A percentile compares a stretch with the other conserved stretches of the same genome.
phyloP scores from a whole-genome alignment of 306 rosid genomes.

The Ochetophila trinervis region DNA sequence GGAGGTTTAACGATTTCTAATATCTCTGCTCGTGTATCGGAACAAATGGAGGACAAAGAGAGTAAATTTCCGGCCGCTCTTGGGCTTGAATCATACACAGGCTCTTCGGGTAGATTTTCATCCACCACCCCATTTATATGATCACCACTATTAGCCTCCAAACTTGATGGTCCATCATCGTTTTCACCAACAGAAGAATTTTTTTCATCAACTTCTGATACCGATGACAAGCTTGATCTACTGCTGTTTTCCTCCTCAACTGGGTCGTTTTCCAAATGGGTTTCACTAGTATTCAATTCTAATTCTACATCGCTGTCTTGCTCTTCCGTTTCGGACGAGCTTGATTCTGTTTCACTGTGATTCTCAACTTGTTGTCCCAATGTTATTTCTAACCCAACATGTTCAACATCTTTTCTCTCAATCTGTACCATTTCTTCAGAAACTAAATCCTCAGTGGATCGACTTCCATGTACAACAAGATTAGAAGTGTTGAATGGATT shows the following conservation, averaged over 20 bases:
- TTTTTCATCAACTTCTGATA: slow-evolving; percentile 52
- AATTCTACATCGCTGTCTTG: slow-evolving; percentile 14
- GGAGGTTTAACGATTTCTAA: slow-evolving; percentile 30
- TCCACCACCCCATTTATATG: slow-evolving; percentile 37
- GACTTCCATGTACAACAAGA: slow-evolving; percentile 48
- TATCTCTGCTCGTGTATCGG: slow-evolving; percentile 45
- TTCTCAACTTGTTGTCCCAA: slow-evolving; percentile 37
- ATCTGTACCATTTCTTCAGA: slow-evolving; percentile 40
- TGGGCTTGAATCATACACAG: slow-evolving; percentile 88
- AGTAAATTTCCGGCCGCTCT: slow-evolving; percentile 45
- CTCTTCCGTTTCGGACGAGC: slow-evolving; percentile 35
- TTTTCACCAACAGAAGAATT: slow-evolving; percentile 29
- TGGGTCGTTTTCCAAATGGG: slow-evolving; percentile 38
- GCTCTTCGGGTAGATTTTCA: slow-evolving; percentile 51
- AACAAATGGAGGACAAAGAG: slow-evolving; percentile 48
- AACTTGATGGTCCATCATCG: slow-evolving; percentile 27
- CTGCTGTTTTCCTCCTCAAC: slow-evolving; percentile 53
- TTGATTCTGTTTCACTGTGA: slow-evolving; percentile 24
- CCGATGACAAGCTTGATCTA: slow-evolving; percentile 54
- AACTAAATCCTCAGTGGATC: slow-evolving; percentile 44
- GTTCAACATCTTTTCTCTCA: slow-evolving; percentile 40
- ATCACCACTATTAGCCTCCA: slow-evolving; percentile 28
- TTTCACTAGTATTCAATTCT: slow-evolving; percentile 33
- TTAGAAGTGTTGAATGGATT: slow-evolving; percentile 38
- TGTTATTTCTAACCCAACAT: slow-evolving; percentile 52